Evolutionary conservation across 1,284 basidiomycete genomes (phyloP).

Genomic region (Pseudomicrostroma phylloplanum): DNA sequence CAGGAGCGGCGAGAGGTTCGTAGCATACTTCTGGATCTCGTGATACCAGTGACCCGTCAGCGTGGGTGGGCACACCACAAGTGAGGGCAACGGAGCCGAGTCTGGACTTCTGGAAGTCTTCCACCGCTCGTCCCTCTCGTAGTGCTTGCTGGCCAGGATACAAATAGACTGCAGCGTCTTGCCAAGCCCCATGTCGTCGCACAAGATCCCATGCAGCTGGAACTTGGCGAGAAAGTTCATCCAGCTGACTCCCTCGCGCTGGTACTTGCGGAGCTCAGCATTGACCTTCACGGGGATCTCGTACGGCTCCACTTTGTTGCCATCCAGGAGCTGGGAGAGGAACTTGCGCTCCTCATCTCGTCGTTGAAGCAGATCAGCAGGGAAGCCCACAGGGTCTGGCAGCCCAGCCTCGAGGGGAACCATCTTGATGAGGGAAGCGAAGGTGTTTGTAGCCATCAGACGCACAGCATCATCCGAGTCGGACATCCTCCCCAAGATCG

Average conservation of each 20-base stretch:
- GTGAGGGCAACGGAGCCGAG: conserved; percentile 77
- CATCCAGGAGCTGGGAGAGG: conserved; percentile 77
- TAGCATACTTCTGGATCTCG: conserved; percentile 87
- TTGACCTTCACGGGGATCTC: conserved; percentile 80
- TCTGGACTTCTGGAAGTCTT: conserved; percentile 68
- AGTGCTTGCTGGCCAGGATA: conserved; percentile 88
- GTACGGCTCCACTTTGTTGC: conserved; percentile 80
- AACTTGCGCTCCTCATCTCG: conserved; percentile 79
- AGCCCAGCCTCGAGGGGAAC: conserved; percentile 94
- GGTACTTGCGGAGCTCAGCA: conserved; percentile 90
- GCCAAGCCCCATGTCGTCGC: conserved; percentile 99
- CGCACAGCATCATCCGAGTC: conserved; percentile 86
- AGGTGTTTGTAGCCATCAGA: conserved; percentile 87
- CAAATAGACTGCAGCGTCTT: conserved; percentile 98
- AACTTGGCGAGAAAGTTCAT: conserved; percentile 78
- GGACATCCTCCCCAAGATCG: conserved; percentile 93
- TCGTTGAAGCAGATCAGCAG: conserved; percentile 72
- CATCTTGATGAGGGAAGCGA: conserved; percentile 98
- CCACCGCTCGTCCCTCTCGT: conserved; percentile 71
- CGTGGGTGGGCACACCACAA: conserved; percentile 94
- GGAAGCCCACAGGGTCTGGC: conserved; percentile 88
- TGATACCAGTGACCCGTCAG: conserved; percentile 96
- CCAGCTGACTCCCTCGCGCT: conserved; percentile 98
- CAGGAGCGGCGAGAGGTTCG: conserved; percentile 74
- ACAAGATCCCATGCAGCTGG: conserved; percentile 94